Conservation (phyloP, 78 protist species). For the Monosiga brevicollis region DNA sequence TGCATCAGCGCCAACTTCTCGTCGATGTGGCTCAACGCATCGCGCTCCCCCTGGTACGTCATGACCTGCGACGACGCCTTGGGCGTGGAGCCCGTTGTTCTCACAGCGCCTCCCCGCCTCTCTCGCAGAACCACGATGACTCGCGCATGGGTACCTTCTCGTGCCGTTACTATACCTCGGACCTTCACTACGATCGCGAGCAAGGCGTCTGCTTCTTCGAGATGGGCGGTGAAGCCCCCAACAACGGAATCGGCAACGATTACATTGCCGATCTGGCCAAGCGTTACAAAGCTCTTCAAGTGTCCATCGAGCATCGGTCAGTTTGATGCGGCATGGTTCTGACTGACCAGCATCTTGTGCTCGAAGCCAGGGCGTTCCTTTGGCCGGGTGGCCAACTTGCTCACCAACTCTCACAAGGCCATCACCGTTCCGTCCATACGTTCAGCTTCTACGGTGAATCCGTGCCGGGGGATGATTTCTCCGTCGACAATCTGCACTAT, state of each 20-base stretch:
- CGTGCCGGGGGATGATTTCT: background rate
- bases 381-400: no score
- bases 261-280: background rate
- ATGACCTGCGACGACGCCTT: background rate
- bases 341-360: no score
- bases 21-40: background rate
- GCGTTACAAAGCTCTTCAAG: background rate
- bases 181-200: background rate
- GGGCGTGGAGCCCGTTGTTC: background rate
- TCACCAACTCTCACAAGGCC: no score
- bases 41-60: background rate
- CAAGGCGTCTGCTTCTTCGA: background rate
- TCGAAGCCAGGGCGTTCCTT: no score
- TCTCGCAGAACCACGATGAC: background rate
- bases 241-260: background rate
- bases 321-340: no score
- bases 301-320: conserved; percentile 39
- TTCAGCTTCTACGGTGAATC: conserved; percentile 30
- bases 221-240: background rate
- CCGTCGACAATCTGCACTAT: conserved; percentile 2
- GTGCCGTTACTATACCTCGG: background rate
- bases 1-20: background rate
- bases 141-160: background rate
- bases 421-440: no score
- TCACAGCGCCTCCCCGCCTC: background rate